These are phyloP conservation scores for Paralagenidium karlingii DNA, from an alignment of 352 stramenopile genomes.

Conservation along the genomic window DNA sequence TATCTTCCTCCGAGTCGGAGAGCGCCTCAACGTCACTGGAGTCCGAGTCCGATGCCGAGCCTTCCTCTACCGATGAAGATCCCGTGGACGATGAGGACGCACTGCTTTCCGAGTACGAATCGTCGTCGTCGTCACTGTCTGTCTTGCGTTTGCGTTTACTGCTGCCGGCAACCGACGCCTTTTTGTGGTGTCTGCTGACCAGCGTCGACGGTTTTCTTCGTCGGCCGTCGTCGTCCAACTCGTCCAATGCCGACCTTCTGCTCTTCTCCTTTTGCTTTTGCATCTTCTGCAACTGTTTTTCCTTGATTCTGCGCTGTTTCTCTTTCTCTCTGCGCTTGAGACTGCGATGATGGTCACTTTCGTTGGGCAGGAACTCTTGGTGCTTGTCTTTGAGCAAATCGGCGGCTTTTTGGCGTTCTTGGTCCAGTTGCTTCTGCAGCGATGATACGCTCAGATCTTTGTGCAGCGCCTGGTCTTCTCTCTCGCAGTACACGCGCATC, in stretches of 20 bases:
- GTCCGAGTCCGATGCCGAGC: no score
- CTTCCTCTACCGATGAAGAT: conserved; percentile 8
- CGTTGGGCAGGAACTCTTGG: conserved; percentile 17
- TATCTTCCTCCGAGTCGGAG: conserved; percentile 3
- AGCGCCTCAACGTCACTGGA: conserved; percentile 3
- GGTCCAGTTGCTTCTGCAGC: conserved; percentile 23
- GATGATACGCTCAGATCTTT: conserved; percentile 44
- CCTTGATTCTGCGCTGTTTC: no score
- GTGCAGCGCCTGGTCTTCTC: conserved; percentile 32
- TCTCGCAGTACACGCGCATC: conserved; percentile 49
- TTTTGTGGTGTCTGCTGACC: conserved; percentile 4
- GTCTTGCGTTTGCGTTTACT: conserved; percentile 8
- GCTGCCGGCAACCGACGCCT: conserved; percentile 1
- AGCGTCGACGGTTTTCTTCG: background rate
- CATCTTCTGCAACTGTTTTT: conserved; percentile 12
- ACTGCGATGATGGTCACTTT: background rate
- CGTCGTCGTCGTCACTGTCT: conserved; percentile 1
- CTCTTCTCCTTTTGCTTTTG: conserved; percentile 7
- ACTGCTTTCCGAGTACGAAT: conserved; percentile 1
- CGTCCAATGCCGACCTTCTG: background rate
- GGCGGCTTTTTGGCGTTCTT: conserved; percentile 33
- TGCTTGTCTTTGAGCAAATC: conserved; percentile 25
- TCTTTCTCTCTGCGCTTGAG: conserved; percentile 7
- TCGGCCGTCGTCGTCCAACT: conserved; percentile 8
- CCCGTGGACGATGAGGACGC: conserved; percentile 7